Conservation (phyloP, 805 yeast genomes). For the Sugiyamaella americana region DNA sequence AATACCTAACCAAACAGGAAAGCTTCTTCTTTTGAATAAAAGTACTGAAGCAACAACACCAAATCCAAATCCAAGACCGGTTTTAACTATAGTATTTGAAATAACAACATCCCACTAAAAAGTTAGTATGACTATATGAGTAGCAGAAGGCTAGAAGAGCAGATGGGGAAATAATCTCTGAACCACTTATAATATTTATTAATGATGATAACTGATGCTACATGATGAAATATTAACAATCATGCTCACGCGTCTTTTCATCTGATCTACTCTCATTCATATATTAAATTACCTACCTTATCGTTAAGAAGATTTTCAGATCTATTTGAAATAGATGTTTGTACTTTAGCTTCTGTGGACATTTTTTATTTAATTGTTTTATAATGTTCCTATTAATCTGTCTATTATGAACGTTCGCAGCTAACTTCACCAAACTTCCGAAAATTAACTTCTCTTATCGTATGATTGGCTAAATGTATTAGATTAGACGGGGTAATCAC, state of each 20-base stretch:
- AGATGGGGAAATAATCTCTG: background rate
- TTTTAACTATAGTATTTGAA: slow-evolving; percentile 88
- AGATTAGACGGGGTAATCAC: background rate
- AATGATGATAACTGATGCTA: background rate
- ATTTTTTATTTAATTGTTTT: background rate
- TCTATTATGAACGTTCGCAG: too few species aligned
- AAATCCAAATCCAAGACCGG: slow-evolving; percentile 93
- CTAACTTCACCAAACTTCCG: background rate
- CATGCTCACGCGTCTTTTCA: too few species aligned
- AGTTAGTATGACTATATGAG: too few species aligned
- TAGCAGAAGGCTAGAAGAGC: too few species aligned
- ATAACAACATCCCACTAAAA: slow-evolving; percentile 85
- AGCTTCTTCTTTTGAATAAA: slow-evolving; percentile 86
- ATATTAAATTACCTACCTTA: slow-evolving; percentile 34
- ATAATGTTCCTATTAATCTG: too few species aligned
- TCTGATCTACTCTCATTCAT: too few species aligned
- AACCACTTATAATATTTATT: background rate
- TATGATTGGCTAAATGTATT: background rate
- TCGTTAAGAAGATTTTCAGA: slow-evolving; percentile 34
- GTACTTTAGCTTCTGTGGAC: background rate
- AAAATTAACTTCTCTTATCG: background rate
- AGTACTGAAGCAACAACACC: slow-evolving; percentile 91
- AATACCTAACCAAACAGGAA: slow-evolving; percentile 96
- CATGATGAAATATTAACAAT: too few species aligned
- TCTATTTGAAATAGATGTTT: slow-evolving; percentile 2